Percentiles rank a stretch among this genome's conserved stretches.
phyloP scores from a whole-genome alignment of 306 rosid species.

The Ammopiptanthus mongolicus region DNA sequence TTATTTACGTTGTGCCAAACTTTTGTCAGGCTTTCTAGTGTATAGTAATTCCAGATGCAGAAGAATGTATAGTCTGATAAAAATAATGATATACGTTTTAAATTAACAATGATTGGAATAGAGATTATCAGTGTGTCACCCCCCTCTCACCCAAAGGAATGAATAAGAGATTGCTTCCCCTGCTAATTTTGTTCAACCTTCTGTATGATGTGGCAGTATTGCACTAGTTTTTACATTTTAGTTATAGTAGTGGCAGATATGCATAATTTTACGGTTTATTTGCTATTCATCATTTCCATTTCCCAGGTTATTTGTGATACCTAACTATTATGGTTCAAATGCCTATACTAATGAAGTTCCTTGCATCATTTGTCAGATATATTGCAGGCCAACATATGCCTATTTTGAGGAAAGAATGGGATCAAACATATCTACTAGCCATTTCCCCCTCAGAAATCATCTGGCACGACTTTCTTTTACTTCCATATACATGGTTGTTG shows the following conservation, averaged over 20 bases:
- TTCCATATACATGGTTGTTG: conserved; percentile 39
- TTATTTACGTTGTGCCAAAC: too few species aligned
- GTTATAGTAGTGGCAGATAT: background rate
- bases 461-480: conserved; percentile 40
- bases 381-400: conserved; percentile 80
- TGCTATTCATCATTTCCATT: background rate
- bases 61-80: too few species aligned
- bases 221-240: background rate
- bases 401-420: conserved; percentile 48
- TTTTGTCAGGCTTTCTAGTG: too few species aligned
- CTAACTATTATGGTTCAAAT: background rate
- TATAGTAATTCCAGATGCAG: too few species aligned
- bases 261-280: background rate
- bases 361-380: conserved; percentile 42
- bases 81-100: too few species aligned
- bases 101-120: background rate
- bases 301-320: background rate
- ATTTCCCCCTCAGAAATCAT: conserved; percentile 17
- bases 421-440: conserved; percentile 21
- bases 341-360: conserved; percentile 1
- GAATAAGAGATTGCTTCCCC: background rate
- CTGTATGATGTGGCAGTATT: too few species aligned
- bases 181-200: background rate
- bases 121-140: background rate
- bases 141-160: background rate